These are phyloP conservation scores for Eucalyptus cloeziana DNA, from an alignment of 345 rosid genomes.

Conservation along the genomic window DNA sequence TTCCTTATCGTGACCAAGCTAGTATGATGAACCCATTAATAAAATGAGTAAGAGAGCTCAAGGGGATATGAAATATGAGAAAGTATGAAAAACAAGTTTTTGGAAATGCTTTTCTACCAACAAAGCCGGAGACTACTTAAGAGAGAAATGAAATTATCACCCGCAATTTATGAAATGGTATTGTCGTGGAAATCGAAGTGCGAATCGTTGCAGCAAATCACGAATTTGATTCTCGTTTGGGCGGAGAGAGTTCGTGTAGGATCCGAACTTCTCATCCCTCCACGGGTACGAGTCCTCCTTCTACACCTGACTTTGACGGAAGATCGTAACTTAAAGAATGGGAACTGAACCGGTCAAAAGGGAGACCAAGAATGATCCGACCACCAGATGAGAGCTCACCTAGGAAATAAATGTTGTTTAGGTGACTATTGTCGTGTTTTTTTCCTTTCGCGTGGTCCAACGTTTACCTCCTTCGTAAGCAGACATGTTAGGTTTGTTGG, in stretches of 20 bases:
- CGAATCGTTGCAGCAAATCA: not conserved
- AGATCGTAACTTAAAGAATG: not conserved
- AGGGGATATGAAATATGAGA: not conserved
- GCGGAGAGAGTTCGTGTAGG: not conserved
- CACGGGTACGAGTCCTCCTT: not conserved
- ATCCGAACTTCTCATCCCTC: not conserved
- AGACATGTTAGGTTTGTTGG: not conserved
- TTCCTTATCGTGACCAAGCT: not conserved
- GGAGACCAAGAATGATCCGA: not conserved
- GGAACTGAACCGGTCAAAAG: not conserved
- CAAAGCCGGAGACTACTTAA: not conserved
- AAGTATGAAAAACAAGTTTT: not conserved
- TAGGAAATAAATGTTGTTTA: not conserved
- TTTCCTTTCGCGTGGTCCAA: not conserved
- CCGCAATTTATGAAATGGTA: not conserved
- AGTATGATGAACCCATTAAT: not conserved
- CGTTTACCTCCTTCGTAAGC: not conserved
- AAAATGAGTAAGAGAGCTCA: too few relatives aligned
- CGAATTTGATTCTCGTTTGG: not conserved
- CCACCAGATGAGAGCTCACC: not conserved
- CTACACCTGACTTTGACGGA: not conserved
- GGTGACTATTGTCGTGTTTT: not conserved
- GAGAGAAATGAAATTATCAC: not conserved
- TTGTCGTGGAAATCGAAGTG: not conserved
- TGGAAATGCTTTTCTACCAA: not conserved